phyloP scores from a whole-genome alignment of 1,284 basidiomycete genomes.

The Cryptococcus wingfieldii region DNA sequence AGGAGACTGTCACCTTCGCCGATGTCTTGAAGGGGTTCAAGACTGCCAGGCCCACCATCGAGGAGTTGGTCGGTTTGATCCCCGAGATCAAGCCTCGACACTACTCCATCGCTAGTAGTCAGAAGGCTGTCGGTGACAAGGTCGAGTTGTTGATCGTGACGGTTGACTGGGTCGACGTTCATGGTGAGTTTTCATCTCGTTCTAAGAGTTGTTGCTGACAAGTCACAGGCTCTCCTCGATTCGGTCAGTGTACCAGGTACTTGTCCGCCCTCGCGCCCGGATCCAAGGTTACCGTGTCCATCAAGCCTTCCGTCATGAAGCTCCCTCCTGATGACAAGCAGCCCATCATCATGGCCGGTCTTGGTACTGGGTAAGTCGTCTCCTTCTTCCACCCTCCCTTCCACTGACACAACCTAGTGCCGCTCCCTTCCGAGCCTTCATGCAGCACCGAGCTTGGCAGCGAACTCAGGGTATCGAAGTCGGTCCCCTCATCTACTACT shows the following conservation, averaged over 20 bases:
- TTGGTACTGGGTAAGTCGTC: slow-evolving; percentile 71
- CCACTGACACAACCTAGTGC: slow-evolving; percentile 51
- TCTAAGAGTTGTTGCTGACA: not conserved
- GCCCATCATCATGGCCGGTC: slow-evolving; percentile 96
- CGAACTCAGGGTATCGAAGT: slow-evolving; percentile 69
- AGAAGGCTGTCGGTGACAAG: slow-evolving; percentile 87
- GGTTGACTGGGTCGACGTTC: slow-evolving; percentile 86
- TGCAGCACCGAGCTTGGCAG: slow-evolving; percentile 88
- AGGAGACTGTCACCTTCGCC: slow-evolving; percentile 91
- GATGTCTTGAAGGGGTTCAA: slow-evolving; percentile 78
- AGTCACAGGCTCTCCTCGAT: slow-evolving; percentile 64
- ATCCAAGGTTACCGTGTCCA: slow-evolving; percentile 91
- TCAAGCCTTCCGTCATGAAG: slow-evolving; percentile 99
- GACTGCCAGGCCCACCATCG: slow-evolving; percentile 73
- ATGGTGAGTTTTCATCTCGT: slow-evolving; percentile 57
- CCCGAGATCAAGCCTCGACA: slow-evolving; percentile 96
- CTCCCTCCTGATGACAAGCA: slow-evolving; percentile 78
- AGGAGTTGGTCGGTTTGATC: slow-evolving; percentile 78
- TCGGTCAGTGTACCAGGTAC: slow-evolving; percentile 95
- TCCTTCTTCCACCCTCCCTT: not conserved
- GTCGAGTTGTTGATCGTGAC: slow-evolving; percentile 94
- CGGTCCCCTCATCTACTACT: slow-evolving; percentile 95
- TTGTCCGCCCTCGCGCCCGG: slow-evolving; percentile 77
- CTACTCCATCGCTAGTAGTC: slow-evolving; percentile 94
- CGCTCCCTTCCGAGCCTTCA: slow-evolving; percentile 96